These are phyloP conservation scores for Aspergillus coremiiformis DNA, from an alignment of 495 filamentous ascomycete species.

Conservation along the genomic window DNA sequence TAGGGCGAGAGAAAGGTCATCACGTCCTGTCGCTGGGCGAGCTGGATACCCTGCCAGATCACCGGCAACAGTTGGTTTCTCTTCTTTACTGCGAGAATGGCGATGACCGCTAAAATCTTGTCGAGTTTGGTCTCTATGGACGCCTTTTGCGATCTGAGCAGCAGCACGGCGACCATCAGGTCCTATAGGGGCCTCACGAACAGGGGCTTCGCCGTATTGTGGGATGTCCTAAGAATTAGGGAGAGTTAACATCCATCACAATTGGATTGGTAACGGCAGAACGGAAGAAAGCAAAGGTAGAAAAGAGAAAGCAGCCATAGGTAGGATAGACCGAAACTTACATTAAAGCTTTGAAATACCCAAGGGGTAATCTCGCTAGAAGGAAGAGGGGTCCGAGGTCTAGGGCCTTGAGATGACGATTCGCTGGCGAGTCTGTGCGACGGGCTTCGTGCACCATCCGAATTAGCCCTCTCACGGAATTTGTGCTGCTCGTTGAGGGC, in stretches of 20 bases:
- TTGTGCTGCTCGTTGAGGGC: constrained; percentile 49
- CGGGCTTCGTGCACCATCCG: constrained; percentile 50
- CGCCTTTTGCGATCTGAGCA: constrained; percentile 27
- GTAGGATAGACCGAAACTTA: constrained; percentile 27
- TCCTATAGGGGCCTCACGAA: constrained; percentile 62
- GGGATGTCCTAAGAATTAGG: constrained; percentile 55
- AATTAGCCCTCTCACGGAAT: constrained; percentile 68
- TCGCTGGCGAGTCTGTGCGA: constrained; percentile 42
- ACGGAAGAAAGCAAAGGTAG: background rate
- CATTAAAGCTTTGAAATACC: constrained; percentile 83
- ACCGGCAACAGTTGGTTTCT: constrained; percentile 46
- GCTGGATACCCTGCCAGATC: constrained; percentile 38
- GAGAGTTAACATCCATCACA: background rate
- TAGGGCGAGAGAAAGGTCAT: constrained; percentile 55
- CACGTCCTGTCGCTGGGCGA: constrained; percentile 58
- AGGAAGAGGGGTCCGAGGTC: constrained; percentile 76
- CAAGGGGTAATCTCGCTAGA: constrained; percentile 94
- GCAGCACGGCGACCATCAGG: constrained; percentile 61
- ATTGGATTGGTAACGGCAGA: background rate
- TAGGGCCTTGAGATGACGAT: constrained; percentile 58
- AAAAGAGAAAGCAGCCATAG: background rate
- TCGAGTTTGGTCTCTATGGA: constrained; percentile 45
- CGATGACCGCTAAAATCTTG: constrained; percentile 67
- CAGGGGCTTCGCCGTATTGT: constrained; percentile 74
- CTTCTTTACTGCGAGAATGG: constrained; percentile 65